Evolutionary conservation across 2,329 filamentous ascomycete species (phyloP).

Genomic region (Emericellopsis cladophorae): DNA sequence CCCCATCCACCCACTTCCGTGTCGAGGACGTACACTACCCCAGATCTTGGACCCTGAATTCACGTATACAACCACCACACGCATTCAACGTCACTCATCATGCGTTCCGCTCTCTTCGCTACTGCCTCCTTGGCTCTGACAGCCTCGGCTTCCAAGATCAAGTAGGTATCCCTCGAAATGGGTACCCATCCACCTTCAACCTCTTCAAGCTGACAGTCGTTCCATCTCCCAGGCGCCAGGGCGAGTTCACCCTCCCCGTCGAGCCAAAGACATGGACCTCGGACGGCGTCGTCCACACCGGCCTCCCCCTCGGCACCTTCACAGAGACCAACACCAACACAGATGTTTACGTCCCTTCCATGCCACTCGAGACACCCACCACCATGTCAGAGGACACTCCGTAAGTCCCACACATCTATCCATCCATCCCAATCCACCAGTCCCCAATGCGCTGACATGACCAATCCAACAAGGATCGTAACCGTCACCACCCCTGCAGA

Average conservation of each 20-base stretch:
- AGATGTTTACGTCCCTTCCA: background rate
- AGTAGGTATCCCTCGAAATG: background rate
- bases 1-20: too few species aligned
- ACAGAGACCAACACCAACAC: background rate
- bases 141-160: conserved; percentile 1
- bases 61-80: too few species aligned
- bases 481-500: background rate
- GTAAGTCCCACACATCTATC: background rate
- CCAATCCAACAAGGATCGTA: background rate
- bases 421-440: too few species aligned
- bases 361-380: background rate
- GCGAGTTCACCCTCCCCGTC: background rate
- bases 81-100: background rate
- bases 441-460: too few species aligned
- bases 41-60: too few species aligned
- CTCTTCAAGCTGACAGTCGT: background rate
- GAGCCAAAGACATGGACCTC: background rate
- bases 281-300: background rate
- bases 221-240: background rate
- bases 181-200: background rate
- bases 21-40: too few species aligned
- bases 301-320: background rate
- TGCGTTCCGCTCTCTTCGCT: conserved; percentile 1
- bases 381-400: background rate
- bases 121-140: background rate